Conservation (phyloP, 345 rosid species). For the Syzygium grande region DNA sequence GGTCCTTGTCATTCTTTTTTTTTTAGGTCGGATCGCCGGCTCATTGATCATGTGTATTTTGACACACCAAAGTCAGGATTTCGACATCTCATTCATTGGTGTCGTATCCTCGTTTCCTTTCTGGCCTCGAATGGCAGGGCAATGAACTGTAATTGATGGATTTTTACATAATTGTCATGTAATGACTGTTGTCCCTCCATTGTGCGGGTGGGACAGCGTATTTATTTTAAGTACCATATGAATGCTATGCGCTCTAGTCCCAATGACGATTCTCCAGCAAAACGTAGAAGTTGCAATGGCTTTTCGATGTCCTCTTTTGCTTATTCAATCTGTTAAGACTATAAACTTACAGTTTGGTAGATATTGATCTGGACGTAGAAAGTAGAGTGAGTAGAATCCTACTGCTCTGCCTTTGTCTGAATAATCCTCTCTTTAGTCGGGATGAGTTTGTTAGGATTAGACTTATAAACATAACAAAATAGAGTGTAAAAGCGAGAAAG, state of each 20-base stretch:
- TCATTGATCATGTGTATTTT: background rate
- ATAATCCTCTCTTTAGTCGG: background rate
- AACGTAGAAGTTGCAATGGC: background rate
- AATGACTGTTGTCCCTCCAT: background rate
- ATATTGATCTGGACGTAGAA: background rate
- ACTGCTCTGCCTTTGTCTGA: background rate
- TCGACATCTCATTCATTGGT: background rate
- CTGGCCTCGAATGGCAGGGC: background rate
- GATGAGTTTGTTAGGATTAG: background rate
- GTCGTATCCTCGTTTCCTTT: background rate
- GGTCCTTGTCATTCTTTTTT: no score
- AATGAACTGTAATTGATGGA: background rate
- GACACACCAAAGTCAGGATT: background rate
- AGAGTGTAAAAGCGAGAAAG: no score
- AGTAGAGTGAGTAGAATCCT: no score
- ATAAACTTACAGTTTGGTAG: background rate
- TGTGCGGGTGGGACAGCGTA: background rate
- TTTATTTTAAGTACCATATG: background rate
- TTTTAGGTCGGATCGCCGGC: background rate
- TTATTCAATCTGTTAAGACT: background rate
- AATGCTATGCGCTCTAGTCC: background rate
- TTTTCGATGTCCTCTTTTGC: background rate
- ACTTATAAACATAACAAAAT: no score
- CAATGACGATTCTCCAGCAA: background rate
- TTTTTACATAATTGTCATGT: background rate